Evolutionary conservation across 2,329 filamentous ascomycete species (phyloP).

Genomic region (Dothistroma septosporum): DNA sequence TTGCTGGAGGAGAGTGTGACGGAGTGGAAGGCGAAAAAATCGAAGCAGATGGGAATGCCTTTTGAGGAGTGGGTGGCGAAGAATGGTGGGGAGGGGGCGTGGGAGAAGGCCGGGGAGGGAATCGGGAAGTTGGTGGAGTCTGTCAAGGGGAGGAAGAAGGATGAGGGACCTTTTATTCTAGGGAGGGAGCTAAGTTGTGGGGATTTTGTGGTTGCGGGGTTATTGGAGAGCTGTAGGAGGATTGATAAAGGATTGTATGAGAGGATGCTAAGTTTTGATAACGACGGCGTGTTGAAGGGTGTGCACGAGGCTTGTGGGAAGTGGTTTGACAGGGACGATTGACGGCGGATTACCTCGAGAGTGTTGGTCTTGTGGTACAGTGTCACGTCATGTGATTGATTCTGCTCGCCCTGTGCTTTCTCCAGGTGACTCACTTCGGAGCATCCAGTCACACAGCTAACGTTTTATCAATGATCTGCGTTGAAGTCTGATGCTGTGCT

Average conservation of each 20-base stretch:
- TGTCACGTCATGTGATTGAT: no score
- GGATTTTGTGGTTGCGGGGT: slow-evolving; percentile 25
- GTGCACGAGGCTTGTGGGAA: slow-evolving; percentile 20
- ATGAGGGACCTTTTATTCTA: slow-evolving; percentile 26
- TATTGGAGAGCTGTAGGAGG: slow-evolving; percentile 20
- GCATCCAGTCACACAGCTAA: no score
- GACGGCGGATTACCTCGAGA: neutral
- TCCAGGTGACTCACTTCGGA: no score
- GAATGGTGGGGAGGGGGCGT: slow-evolving; percentile 24
- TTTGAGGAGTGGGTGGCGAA: slow-evolving; percentile 29
- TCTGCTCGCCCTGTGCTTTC: no score
- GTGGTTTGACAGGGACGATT: slow-evolving; percentile 20
- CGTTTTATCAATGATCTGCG: no score
- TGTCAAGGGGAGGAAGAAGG: slow-evolving; percentile 20
- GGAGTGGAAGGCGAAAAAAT: slow-evolving; percentile 15
- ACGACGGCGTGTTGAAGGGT: slow-evolving; percentile 6
- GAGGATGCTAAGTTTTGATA: slow-evolving; percentile 4
- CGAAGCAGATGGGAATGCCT: slow-evolving; percentile 19
- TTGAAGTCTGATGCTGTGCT: no score
- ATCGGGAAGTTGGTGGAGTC: slow-evolving; percentile 15
- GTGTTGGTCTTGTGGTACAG: neutral
- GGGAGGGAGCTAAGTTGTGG: slow-evolving; percentile 25
- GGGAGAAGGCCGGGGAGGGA: slow-evolving; percentile 21
- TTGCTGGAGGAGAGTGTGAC: slow-evolving; percentile 28
- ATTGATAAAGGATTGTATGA: slow-evolving; percentile 21